These are phyloP conservation scores for Flueggea neowawraea DNA, from an alignment of 441 rosid species.

Conservation along the genomic window DNA sequence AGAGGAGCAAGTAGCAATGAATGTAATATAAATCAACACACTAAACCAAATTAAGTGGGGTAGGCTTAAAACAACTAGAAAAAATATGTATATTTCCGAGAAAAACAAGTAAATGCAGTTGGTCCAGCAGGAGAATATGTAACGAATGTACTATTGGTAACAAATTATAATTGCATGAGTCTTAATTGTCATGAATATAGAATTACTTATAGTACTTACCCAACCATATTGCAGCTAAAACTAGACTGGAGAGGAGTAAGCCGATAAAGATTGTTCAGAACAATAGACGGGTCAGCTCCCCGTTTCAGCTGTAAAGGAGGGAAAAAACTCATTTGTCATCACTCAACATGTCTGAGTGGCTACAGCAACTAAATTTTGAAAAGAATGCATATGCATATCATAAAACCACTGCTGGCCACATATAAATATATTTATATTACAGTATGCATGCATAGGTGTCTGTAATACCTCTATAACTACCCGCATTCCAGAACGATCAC, in stretches of 20 bases:
- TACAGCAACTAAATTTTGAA: not conserved
- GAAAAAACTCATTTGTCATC: slow-evolving; percentile 3
- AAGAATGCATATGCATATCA: not conserved
- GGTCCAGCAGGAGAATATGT: not conserved
- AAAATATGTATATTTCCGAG: not conserved
- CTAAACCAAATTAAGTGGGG: not conserved
- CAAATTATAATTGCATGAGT: not conserved
- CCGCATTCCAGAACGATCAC: slow-evolving; percentile 97
- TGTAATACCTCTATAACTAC: slow-evolving; percentile 81
- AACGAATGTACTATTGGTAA: not conserved
- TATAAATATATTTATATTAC: not conserved
- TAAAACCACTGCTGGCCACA: not conserved
- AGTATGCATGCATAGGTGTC: not conserved
- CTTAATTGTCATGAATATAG: not conserved
- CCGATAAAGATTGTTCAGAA: slow-evolving; percentile 84
- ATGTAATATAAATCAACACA: no score
- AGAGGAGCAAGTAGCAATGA: not conserved
- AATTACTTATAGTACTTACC: slow-evolving; percentile 48
- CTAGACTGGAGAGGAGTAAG: slow-evolving; percentile 93
- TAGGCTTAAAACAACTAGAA: not conserved
- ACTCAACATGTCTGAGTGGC: not conserved
- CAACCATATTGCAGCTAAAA: slow-evolving; percentile 97
- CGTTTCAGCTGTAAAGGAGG: slow-evolving; percentile 67
- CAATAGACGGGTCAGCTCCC: slow-evolving; percentile 75
- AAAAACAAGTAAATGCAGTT: not conserved